Evolutionary conservation across 108 stramenopile genomes (phyloP).

Genomic region (Fistulifera pelliculosa): DNA sequence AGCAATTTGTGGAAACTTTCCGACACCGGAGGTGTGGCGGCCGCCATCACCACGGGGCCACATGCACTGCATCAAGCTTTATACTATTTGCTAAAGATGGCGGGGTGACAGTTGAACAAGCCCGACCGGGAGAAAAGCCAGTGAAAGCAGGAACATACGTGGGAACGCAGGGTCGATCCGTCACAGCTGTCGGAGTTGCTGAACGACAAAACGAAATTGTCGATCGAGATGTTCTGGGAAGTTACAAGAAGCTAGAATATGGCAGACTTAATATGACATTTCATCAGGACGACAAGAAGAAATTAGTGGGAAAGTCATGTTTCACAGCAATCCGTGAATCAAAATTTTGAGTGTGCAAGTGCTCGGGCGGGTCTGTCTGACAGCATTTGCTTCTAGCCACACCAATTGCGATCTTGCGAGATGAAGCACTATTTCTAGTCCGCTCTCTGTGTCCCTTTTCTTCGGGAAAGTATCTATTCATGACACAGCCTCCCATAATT

Average conservation of each 20-base stretch:
- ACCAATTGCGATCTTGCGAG: no score
- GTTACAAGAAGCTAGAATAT: slow-evolving; percentile 13
- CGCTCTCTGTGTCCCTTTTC: no score
- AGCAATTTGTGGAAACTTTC: slow-evolving; percentile 12
- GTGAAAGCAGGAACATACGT: slow-evolving; percentile 20
- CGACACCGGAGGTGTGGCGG: slow-evolving; percentile 10
- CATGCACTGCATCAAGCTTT: slow-evolving; percentile 29
- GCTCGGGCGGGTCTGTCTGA: no score
- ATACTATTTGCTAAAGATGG: slow-evolving; percentile 16
- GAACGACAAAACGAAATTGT: slow-evolving; percentile 31
- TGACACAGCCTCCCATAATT: no score
- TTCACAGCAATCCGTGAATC: neutral
- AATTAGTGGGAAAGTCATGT: slow-evolving; percentile 1
- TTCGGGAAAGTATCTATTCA: no score
- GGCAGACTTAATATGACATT: slow-evolving; percentile 18
- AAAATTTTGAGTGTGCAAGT: no score
- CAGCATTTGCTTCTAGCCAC: no score
- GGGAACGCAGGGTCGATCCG: slow-evolving; percentile 21
- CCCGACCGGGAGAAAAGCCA: slow-evolving; percentile 12
- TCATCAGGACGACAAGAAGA: slow-evolving; percentile 11
- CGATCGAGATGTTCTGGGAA: slow-evolving; percentile 14
- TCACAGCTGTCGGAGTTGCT: slow-evolving; percentile 21
- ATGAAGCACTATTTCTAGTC: no score
- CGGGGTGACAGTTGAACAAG: slow-evolving; percentile 10
- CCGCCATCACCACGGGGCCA: slow-evolving; percentile 25